Conservation (phyloP, 371 early-diverging fungal genomes). For the Mortierella sp. region DNA sequence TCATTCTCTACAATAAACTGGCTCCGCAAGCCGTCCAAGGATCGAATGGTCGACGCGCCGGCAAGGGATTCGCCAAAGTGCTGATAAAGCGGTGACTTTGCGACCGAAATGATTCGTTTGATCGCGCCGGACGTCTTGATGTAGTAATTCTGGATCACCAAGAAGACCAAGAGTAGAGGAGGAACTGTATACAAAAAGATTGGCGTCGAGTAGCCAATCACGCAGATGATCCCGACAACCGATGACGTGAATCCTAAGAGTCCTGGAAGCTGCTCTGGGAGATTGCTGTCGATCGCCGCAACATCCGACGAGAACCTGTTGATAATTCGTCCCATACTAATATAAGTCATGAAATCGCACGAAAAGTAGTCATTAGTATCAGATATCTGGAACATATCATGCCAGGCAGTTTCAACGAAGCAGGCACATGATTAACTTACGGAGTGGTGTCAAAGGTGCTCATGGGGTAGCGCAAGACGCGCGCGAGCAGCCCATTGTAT, state of each 20-base stretch:
- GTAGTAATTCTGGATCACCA: conserved; percentile 61
- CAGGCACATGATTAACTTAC: conserved; percentile 53
- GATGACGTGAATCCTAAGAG: conserved; percentile 60
- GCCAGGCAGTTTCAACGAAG: conserved; percentile 32
- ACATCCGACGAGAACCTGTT: conserved; percentile 83
- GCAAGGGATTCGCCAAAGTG: conserved; percentile 71
- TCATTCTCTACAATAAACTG: conserved; percentile 42
- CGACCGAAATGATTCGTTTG: conserved; percentile 66
- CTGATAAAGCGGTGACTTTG: conserved; percentile 72
- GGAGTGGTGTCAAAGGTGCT: conserved; percentile 91
- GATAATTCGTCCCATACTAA: conserved; percentile 80
- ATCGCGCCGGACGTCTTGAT: conserved; percentile 71
- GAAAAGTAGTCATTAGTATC: not conserved
- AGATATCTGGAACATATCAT: not conserved
- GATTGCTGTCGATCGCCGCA: conserved; percentile 69
- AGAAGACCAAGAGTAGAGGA: conserved; percentile 57
- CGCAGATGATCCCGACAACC: conserved; percentile 27
- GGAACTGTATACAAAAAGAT: conserved; percentile 40
- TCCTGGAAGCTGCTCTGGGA: conserved; percentile 60
- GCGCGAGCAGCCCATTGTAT: conserved; percentile 80
- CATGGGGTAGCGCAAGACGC: conserved; percentile 79
- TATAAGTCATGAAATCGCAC: conserved; percentile 11
- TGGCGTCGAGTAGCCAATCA: conserved; percentile 46
- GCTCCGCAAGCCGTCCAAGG: conserved; percentile 29
- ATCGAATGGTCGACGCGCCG: conserved; percentile 60